These are phyloP conservation scores for Trametes polyzona DNA, from an alignment of 1,284 basidiomycete species.

Conservation along the genomic window DNA sequence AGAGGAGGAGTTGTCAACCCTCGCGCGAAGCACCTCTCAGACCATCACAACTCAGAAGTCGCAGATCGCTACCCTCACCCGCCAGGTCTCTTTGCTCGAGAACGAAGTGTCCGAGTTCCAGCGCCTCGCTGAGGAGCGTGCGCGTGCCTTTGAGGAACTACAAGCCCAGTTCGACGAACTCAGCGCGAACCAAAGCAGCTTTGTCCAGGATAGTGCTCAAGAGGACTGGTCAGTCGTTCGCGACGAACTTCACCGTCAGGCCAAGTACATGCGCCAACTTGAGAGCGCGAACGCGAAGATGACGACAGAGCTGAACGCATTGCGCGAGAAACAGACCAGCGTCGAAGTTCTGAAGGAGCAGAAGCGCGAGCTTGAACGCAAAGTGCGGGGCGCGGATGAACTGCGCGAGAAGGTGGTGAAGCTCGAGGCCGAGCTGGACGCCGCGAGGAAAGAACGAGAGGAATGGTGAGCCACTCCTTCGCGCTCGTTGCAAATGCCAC, in stretches of 20 bases:
- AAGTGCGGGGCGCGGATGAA: slow-evolving; percentile 55
- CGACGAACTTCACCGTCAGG: slow-evolving; percentile 67
- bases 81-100: slow-evolving; percentile 48
- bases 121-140: slow-evolving; percentile 46
- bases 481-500: neutral
- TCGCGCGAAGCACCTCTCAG: slow-evolving; percentile 50
- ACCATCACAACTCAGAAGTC: slow-evolving; percentile 50
- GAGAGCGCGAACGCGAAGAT: slow-evolving; percentile 68
- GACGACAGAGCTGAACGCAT: slow-evolving; percentile 52
- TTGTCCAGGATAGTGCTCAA: slow-evolving; percentile 37
- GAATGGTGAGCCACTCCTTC: slow-evolving; percentile 45
- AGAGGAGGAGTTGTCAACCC: slow-evolving; percentile 50
- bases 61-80: slow-evolving; percentile 50
- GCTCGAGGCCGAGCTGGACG: slow-evolving; percentile 67
- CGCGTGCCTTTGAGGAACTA: slow-evolving; percentile 44
- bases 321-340: slow-evolving; percentile 59
- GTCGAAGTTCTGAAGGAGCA: slow-evolving; percentile 77
- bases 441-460: slow-evolving; percentile 56
- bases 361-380: slow-evolving; percentile 67
- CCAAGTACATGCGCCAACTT: slow-evolving; percentile 60
- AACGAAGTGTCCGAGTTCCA: slow-evolving; percentile 47
- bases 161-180: slow-evolving; percentile 54
- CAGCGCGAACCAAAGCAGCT: slow-evolving; percentile 31
- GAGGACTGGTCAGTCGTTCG: slow-evolving; percentile 59
- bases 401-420: slow-evolving; percentile 59